These are phyloP conservation scores for Elsinoe batatas DNA, from an alignment of 2,329 filamentous ascomycete genomes.

Conservation along the genomic window DNA sequence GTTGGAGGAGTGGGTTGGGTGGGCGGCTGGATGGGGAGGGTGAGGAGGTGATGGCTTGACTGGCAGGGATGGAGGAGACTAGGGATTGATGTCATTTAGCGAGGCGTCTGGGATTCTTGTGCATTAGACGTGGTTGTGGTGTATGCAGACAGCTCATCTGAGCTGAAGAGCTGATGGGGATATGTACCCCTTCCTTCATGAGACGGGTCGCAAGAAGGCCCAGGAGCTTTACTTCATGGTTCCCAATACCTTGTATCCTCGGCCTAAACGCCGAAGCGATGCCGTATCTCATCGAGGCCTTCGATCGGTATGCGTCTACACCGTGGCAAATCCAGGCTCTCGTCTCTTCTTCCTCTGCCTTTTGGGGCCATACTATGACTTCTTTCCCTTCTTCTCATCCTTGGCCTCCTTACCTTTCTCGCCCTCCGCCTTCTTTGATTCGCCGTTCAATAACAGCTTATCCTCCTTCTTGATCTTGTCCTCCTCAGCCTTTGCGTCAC, in stretches of 20 bases:
- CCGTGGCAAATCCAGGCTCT: constrained; percentile 8
- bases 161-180: background rate
- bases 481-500: constrained; percentile 68
- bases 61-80: background rate
- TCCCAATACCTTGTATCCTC: background rate
- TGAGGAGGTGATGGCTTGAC: constrained; percentile 14
- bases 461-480: constrained; percentile 50
- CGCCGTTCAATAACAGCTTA: constrained; percentile 50
- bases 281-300: background rate
- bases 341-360: constrained; percentile 40
- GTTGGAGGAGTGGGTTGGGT: constrained; percentile 62
- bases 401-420: constrained; percentile 42
- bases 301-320: background rate
- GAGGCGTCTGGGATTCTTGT: background rate
- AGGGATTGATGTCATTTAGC: background rate
- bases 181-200: background rate
- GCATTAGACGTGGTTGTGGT: background rate
- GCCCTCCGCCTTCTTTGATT: constrained; percentile 36
- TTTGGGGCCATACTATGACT: constrained; percentile 26
- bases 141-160: background rate
- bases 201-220: no score
- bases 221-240: no score
- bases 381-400: constrained; percentile 46
- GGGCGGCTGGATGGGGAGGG: constrained; percentile 43
- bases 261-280: background rate